Conservation (phyloP, 2,329 filamentous ascomycete genomes). For the Saccharata proteae region DNA sequence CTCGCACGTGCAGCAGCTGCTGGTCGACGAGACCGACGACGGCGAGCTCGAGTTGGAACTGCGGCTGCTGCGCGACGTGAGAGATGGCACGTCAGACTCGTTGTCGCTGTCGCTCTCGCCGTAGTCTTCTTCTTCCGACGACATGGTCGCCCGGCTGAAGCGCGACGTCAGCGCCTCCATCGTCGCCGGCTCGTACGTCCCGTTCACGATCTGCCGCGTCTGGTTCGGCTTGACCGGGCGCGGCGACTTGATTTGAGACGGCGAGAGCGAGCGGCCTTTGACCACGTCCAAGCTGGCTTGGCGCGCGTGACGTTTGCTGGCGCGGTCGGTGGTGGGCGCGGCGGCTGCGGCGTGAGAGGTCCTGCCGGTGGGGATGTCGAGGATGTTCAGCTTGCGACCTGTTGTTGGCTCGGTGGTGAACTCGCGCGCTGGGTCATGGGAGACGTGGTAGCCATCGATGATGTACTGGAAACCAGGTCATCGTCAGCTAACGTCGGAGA, state of each 20-base stretch:
- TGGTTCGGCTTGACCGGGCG: conserved; percentile 82
- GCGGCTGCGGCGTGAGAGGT: conserved; percentile 35
- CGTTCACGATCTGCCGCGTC: conserved; percentile 74
- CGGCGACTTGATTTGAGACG: conserved; percentile 81
- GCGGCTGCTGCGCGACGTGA: conserved; percentile 54
- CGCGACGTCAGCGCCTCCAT: conserved; percentile 70
- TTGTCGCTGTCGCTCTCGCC: conserved; percentile 53
- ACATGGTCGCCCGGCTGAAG: conserved; percentile 52
- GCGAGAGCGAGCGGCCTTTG: conserved; percentile 78
- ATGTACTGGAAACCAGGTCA: conserved; percentile 52
- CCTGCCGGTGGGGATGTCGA: conserved; percentile 63
- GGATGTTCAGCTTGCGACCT: conserved; percentile 91
- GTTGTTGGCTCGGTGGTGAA: conserved; percentile 93
- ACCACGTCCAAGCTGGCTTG: conserved; percentile 55
- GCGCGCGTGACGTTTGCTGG: conserved; percentile 34
- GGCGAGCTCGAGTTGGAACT: conserved; percentile 57
- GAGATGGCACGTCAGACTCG: conserved; percentile 55
- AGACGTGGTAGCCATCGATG: conserved; percentile 97
- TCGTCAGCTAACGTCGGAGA: background rate
- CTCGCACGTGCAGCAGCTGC: conserved; percentile 72
- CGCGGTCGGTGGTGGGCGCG: too few relatives aligned
- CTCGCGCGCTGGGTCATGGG: conserved; percentile 83
- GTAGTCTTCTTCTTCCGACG: conserved; percentile 37
- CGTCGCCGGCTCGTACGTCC: conserved; percentile 62
- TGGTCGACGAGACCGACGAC: conserved; percentile 46